Percentiles rank a stretch among this genome's conserved stretches.
phyloP scores from a whole-genome alignment of 2,329 filamentous ascomycete species.

The Alternaria arborescens region DNA sequence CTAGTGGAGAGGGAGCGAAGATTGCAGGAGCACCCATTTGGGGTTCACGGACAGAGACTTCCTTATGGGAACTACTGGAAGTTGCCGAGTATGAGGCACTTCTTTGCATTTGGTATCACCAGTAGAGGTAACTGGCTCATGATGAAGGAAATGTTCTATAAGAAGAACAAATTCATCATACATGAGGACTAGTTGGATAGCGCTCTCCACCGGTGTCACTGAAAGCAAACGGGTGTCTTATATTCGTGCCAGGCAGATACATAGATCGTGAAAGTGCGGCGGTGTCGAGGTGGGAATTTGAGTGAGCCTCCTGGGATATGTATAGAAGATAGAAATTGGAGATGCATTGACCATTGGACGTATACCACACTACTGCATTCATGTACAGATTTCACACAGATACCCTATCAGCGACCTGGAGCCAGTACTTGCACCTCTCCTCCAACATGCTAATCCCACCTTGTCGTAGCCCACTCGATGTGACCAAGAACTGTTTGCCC shows the following conservation, averaged over 20 bases:
- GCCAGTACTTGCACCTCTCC: constrained; percentile 65
- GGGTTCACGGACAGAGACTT: neutral
- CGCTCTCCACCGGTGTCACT: neutral
- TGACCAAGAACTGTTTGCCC: constrained; percentile 62
- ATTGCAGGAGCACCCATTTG: neutral
- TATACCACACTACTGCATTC: neutral
- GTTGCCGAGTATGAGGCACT: neutral
- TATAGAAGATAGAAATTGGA: neutral
- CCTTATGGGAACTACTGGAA: neutral
- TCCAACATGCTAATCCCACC: constrained; percentile 52
- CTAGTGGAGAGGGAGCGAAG: neutral
- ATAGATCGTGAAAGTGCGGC: neutral
- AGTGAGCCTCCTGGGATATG: neutral
- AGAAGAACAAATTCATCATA: neutral
- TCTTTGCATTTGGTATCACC: neutral
- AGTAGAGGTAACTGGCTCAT: neutral
- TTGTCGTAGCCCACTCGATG: constrained; percentile 56
- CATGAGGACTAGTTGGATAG: neutral
- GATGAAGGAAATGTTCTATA: neutral
- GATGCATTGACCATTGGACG: neutral
- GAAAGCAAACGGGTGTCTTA: neutral
- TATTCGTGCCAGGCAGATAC: neutral
- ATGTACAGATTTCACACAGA: constrained; percentile 49
- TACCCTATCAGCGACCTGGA: constrained; percentile 55
- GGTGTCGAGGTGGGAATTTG: neutral